A percentile compares a stretch with the other conserved stretches of the same genome.
These are phyloP conservation scores for Phytophthora europaea DNA, from an alignment of 352 stramenopile genomes.

Conservation along the genomic window DNA sequence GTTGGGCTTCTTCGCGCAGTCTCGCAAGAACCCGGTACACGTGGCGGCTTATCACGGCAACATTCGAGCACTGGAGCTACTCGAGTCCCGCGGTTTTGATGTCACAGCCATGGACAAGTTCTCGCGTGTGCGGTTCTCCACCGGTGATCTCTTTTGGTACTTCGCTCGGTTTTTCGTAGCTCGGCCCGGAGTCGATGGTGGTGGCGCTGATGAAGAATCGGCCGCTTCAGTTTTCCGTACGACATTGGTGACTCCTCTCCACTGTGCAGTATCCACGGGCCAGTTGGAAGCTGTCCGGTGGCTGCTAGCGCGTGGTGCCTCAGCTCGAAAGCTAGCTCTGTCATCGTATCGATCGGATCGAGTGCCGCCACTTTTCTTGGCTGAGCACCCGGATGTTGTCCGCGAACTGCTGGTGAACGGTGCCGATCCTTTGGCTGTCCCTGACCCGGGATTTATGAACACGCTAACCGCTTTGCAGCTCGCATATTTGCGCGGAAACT, in stretches of 20 bases:
- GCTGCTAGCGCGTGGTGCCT: slow-evolving; percentile 72
- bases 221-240: slow-evolving; percentile 85
- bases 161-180: slow-evolving; percentile 80
- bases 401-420: slow-evolving; percentile 70
- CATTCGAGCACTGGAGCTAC: slow-evolving; percentile 68
- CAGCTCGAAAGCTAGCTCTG: slow-evolving; percentile 54
- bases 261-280: slow-evolving; percentile 80
- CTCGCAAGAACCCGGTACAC: slow-evolving; percentile 85
- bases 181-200: slow-evolving; percentile 45
- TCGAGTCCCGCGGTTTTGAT: slow-evolving; percentile 65
- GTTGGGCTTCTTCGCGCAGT: slow-evolving; percentile 67
- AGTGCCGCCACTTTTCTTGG: slow-evolving; percentile 80
- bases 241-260: slow-evolving; percentile 83
- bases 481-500: slow-evolving; percentile 83
- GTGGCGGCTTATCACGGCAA: slow-evolving; percentile 83
- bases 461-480: slow-evolving; percentile 83
- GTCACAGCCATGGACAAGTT: slow-evolving; percentile 83
- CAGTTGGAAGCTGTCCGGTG: slow-evolving; percentile 77
- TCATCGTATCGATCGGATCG: slow-evolving; percentile 82
- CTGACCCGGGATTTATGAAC: slow-evolving; percentile 85
- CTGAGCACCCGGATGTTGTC: slow-evolving; percentile 74
- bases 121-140: slow-evolving; percentile 79
- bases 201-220: slow-evolving; percentile 62
- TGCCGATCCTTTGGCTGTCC: slow-evolving; percentile 72
- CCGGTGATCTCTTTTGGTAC: slow-evolving; percentile 86